phyloP scores from a whole-genome alignment of 2,329 filamentous ascomycete genomes.

The Colletotrichum ledebouriae region DNA sequence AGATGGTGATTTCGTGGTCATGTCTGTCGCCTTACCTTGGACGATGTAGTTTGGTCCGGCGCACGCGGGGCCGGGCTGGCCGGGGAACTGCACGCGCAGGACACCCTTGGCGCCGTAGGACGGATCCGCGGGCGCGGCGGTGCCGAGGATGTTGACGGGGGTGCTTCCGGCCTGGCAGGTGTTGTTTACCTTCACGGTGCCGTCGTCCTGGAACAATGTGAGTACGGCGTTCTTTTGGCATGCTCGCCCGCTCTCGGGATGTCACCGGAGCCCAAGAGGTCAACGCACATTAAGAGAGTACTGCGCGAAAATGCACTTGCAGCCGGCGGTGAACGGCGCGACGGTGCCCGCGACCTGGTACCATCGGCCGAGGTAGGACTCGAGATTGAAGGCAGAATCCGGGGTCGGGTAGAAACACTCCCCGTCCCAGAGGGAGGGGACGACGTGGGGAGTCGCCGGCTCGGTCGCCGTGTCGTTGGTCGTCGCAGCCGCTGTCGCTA shows the following conservation, averaged over 20 bases:
- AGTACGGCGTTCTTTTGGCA: background rate
- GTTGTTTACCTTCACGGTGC: slow-evolving; percentile 51
- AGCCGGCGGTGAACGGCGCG: slow-evolving; percentile 49
- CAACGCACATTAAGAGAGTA: slow-evolving; percentile 50
- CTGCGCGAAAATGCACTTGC: slow-evolving; percentile 51
- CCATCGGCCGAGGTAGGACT: slow-evolving; percentile 51
- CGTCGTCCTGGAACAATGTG: slow-evolving; percentile 45
- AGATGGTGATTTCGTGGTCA: too few species aligned
- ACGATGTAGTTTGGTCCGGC: slow-evolving; percentile 52
- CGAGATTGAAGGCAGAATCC: slow-evolving; percentile 48
- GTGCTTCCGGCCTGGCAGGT: slow-evolving; percentile 48
- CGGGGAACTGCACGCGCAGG: slow-evolving; percentile 50
- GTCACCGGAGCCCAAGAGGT: background rate
- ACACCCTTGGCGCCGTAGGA: slow-evolving; percentile 49
- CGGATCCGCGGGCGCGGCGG: slow-evolving; percentile 47
- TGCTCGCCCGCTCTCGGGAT: background rate
- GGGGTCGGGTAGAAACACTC: slow-evolving; percentile 50
- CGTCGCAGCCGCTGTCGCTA: slow-evolving; percentile 32
- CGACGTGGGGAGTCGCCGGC: slow-evolving; percentile 42
- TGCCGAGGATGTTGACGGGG: slow-evolving; percentile 49
- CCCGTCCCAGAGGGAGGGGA: slow-evolving; percentile 50
- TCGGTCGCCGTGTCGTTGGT: slow-evolving; percentile 36
- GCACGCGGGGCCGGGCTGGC: slow-evolving; percentile 48
- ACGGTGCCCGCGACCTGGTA: slow-evolving; percentile 52
- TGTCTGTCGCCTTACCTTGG: slow-evolving; percentile 45